Evolutionary conservation across 768 basidiomycete species (phyloP).

Genomic region (Suillus bovinus): DNA sequence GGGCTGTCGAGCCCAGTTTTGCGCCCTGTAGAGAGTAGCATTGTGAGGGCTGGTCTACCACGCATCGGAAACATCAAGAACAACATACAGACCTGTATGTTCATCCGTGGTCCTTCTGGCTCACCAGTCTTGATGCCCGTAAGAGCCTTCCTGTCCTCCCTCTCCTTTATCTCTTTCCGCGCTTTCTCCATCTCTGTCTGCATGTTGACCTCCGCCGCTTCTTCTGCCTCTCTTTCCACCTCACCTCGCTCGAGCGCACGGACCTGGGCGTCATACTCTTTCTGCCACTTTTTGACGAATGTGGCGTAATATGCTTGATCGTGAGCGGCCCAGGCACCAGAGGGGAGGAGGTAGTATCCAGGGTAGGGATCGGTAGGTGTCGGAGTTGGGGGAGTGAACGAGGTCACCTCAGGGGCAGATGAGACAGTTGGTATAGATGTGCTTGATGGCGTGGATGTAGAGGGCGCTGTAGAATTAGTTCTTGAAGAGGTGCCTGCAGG

Average conservation of each 20-base stretch:
- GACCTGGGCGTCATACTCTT: slow-evolving; percentile 69
- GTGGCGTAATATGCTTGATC: slow-evolving; percentile 68
- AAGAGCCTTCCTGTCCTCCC: slow-evolving; percentile 75
- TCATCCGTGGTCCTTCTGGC: slow-evolving; percentile 72
- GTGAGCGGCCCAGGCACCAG: slow-evolving; percentile 76
- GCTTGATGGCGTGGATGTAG: slow-evolving; percentile 13
- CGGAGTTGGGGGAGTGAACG: slow-evolving; percentile 73
- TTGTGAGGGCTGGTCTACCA: background rate
- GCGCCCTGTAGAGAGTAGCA: slow-evolving; percentile 49
- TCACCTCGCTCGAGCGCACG: slow-evolving; percentile 78
- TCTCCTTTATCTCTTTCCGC: slow-evolving; percentile 69
- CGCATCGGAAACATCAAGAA: background rate
- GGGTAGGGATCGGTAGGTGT: slow-evolving; percentile 77
- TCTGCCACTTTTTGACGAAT: slow-evolving; percentile 73
- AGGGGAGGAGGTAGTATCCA: slow-evolving; percentile 83
- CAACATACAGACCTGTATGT: slow-evolving; percentile 60
- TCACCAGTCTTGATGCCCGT: slow-evolving; percentile 57
- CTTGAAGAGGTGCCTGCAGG: slow-evolving; percentile 22
- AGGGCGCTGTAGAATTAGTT: slow-evolving; percentile 4
- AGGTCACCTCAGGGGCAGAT: slow-evolving; percentile 68
- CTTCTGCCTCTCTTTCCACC: slow-evolving; percentile 40
- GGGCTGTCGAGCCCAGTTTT: slow-evolving; percentile 68
- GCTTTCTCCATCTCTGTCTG: slow-evolving; percentile 77
- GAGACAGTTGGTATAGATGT: slow-evolving; percentile 38
- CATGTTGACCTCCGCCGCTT: slow-evolving; percentile 64